Conservation (phyloP, 768 basidiomycete species). For the Tulasnella sp. region DNA sequence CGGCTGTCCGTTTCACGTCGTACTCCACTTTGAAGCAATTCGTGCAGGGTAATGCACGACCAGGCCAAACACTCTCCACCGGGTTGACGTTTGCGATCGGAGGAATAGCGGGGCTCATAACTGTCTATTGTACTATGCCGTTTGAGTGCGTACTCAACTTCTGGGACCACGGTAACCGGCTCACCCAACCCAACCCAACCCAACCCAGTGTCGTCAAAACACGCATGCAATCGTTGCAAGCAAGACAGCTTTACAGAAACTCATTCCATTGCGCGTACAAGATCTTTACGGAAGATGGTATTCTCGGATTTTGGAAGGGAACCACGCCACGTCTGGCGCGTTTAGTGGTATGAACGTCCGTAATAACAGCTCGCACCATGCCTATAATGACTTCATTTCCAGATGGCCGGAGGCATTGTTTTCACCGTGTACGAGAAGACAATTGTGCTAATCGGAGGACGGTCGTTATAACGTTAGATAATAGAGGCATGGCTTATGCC, state of each 20-base stretch:
- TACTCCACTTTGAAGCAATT: conserved; percentile 91
- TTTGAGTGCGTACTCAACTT: conserved; percentile 43
- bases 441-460: conserved; percentile 39
- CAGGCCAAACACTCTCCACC: conserved; percentile 73
- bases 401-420: conserved; percentile 88
- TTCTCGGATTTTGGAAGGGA: conserved; percentile 91
- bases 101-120: conserved; percentile 84
- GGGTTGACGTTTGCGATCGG: conserved; percentile 92
- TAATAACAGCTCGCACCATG: conserved; percentile 3
- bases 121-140: conserved; percentile 83
- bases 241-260: conserved; percentile 74
- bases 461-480: not conserved
- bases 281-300: conserved; percentile 86
- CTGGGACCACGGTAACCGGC: not conserved
- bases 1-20: conserved; percentile 89
- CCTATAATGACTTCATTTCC: not conserved
- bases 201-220: conserved; percentile 80
- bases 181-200: conserved; percentile 18
- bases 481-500: no score
- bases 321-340: conserved; percentile 82
- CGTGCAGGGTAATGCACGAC: conserved; percentile 69
- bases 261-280: conserved; percentile 93
- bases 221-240: conserved; percentile 88
- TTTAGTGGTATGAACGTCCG: conserved; percentile 49
- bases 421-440: conserved; percentile 86